These are phyloP conservation scores for Mycena latifolia DNA, from an alignment of 768 basidiomycete species.

Conservation along the genomic window DNA sequence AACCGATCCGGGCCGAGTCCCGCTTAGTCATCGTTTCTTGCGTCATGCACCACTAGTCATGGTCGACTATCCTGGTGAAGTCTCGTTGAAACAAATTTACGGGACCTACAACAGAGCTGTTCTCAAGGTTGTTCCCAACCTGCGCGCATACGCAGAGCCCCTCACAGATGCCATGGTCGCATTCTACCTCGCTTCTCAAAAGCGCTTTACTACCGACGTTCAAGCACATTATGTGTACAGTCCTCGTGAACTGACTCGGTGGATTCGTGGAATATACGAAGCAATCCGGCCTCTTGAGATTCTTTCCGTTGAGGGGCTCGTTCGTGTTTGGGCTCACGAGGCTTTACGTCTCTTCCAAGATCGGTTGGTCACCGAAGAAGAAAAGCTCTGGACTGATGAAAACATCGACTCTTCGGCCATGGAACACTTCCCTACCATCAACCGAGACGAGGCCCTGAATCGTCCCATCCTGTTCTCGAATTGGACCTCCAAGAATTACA, in stretches of 20 bases:
- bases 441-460: conserved; percentile 84
- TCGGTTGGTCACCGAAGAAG: conserved; percentile 92
- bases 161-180: conserved; percentile 98
- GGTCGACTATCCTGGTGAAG: conserved; percentile 99
- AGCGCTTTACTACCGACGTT: conserved; percentile 94
- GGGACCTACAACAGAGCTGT: conserved; percentile 97
- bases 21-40: conserved; percentile 96
- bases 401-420: conserved; percentile 86
- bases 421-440: conserved; percentile 94
- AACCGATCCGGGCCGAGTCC: conserved; percentile 99
- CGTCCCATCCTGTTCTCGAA: conserved; percentile 98
- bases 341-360: conserved; percentile 98
- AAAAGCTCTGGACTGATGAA: conserved; percentile 96
- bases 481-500: conserved; percentile 98
- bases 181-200: conserved; percentile 95
- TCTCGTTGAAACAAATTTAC: conserved; percentile 98
- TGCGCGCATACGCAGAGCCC: conserved; percentile 92
- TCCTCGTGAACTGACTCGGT: conserved; percentile 98
- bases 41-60: conserved; percentile 97
- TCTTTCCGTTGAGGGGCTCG: conserved; percentile 94
- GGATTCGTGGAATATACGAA: conserved; percentile 98
- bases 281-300: conserved; percentile 94
- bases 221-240: conserved; percentile 99
- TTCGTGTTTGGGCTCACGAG: conserved; percentile 98
- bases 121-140: conserved; percentile 94